Conservation (phyloP, 768 basidiomycete species). For the Phaffia australis region DNA sequence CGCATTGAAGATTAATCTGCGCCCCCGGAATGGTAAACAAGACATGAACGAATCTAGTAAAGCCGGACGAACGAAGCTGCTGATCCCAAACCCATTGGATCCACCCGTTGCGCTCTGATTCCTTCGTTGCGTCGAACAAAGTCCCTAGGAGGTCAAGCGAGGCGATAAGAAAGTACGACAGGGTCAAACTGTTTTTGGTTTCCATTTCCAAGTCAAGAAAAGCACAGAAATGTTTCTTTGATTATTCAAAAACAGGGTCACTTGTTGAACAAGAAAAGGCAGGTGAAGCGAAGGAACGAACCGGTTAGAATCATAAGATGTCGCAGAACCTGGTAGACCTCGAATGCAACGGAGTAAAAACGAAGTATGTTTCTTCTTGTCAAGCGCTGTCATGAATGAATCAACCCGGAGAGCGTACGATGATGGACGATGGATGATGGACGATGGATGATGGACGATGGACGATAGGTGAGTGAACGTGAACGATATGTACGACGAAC, state of each 20-base stretch:
- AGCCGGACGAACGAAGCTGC: slow-evolving; percentile 50
- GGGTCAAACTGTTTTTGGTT: slow-evolving; percentile 51
- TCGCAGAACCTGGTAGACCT: slow-evolving; percentile 10
- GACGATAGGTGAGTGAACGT: no score
- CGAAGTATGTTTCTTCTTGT: slow-evolving; percentile 4
- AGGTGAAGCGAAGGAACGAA: not conserved
- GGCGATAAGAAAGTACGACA: slow-evolving; percentile 82
- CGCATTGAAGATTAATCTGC: slow-evolving; percentile 17
- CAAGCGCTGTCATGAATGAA: not conserved
- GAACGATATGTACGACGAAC: no score
- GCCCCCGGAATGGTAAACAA: not conserved
- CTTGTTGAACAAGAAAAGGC: not conserved
- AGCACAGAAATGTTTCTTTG: not conserved
- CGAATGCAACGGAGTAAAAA: slow-evolving; percentile 20
- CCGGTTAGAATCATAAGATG: slow-evolving; percentile 17
- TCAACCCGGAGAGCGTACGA: not conserved
- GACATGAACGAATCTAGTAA: slow-evolving; percentile 17
- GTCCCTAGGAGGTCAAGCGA: slow-evolving; percentile 63
- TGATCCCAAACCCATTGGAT: slow-evolving; percentile 81
- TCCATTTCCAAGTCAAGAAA: not conserved
- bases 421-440: no score
- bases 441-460: no score
- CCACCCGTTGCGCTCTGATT: slow-evolving; percentile 54
- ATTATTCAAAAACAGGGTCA: not conserved
- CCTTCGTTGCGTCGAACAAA: slow-evolving; percentile 43